These are phyloP conservation scores for Solanum habrochaites DNA, from an alignment of 257 asterid species.

Conservation along the genomic window DNA sequence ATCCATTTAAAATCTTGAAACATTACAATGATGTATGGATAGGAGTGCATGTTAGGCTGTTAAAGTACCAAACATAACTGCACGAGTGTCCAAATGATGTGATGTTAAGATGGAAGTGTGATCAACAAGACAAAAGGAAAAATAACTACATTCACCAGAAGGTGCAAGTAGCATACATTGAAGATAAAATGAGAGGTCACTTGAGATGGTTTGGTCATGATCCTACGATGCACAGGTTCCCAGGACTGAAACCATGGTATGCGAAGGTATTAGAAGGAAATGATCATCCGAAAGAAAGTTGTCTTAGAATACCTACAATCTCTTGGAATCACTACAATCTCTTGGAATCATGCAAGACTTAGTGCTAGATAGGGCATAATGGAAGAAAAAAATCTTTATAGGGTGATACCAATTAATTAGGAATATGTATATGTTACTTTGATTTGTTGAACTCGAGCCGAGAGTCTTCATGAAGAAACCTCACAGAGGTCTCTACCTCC, in stretches of 20 bases:
- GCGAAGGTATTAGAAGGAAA: neutral
- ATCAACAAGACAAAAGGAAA: neutral
- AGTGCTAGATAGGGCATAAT: neutral
- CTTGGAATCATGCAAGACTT: neutral
- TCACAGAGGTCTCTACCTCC: neutral
- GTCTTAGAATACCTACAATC: neutral
- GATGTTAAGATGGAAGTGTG: neutral
- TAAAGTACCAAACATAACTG: neutral
- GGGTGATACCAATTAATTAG: neutral
- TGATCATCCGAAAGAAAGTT: neutral
- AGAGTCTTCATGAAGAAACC: neutral
- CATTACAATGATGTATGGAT: neutral
- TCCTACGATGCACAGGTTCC: neutral
- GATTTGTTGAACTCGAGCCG: neutral
- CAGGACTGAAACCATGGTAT: neutral
- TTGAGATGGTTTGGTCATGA: neutral
- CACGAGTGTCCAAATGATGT: neutral
- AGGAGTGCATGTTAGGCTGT: neutral
- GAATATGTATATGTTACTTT: neutral
- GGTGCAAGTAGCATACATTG: neutral
- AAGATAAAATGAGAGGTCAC: neutral
- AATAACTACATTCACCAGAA: neutral
- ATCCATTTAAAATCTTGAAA: neutral
- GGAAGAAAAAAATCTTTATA: neutral
- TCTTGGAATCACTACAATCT: neutral